phyloP scores from a whole-genome alignment of 768 basidiomycete genomes.

The Podaxis sp. region DNA sequence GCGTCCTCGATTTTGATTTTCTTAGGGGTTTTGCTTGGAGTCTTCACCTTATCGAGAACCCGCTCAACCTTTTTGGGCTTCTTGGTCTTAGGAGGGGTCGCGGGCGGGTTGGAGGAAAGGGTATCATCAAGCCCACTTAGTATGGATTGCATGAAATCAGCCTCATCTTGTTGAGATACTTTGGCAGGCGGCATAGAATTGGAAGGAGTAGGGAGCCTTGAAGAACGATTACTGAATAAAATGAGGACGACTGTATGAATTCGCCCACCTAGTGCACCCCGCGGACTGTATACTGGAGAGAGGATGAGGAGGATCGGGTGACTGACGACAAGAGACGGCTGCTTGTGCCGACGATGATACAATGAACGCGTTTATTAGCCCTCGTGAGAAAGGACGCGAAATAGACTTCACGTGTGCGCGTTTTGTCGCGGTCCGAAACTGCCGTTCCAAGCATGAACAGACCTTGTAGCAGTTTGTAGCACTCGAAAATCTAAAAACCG shows the following conservation, averaged over 20 bases:
- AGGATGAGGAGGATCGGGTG: background rate
- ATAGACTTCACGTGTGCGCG: background rate
- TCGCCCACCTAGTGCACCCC: background rate
- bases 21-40: constrained; percentile 5
- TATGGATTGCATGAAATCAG: constrained; percentile 48
- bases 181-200: constrained; percentile 31
- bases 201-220: background rate
- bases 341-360: background rate
- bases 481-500: background rate
- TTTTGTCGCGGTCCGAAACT: background rate
- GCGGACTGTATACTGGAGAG: background rate
- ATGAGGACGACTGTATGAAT: background rate
- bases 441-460: background rate
- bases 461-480: background rate
- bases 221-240: background rate
- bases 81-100: constrained; percentile 26
- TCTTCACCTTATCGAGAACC: constrained; percentile 14
- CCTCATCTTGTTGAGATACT: constrained; percentile 46
- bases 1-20: background rate
- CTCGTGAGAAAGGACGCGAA: background rate
- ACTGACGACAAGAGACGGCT: background rate
- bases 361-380: constrained; percentile 1
- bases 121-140: constrained; percentile 51
- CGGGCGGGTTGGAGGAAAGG: constrained; percentile 39
- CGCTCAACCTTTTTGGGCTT: constrained; percentile 14